Evolutionary conservation across 2,329 filamentous ascomycete genomes (phyloP), one percentile per base, ranked within the genome.

Genomic region (Microthyrium microscopicum): DNA sequence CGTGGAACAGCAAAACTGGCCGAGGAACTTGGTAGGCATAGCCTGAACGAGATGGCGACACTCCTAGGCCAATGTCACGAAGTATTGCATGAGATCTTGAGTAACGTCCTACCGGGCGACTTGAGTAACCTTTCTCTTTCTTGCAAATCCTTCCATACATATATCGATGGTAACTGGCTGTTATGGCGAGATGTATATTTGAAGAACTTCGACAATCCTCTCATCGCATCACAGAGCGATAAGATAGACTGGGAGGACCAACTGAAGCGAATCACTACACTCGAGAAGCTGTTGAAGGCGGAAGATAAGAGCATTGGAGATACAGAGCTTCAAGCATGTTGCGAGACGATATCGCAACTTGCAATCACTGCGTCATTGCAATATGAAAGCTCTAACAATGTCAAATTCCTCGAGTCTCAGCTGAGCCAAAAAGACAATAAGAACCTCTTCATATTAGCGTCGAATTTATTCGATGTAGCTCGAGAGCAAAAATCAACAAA

Each of bases 151-250:
- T 54, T 84, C 29, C 53, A 67, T 38, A 50, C 55, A 21, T 68
- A 70, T 40, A 58, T 78, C 33, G 59, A 55, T 31, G 60, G 58
- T 27, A 79, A 83, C 47, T 49, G 52, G 12, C 55, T 67, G 6
- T 54, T 84, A 9, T 75, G 64, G 50, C 73, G 68, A 38, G 62
- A 66, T 16, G 55, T 79, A 5, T 84, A 80, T 48, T 51, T 74
- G 4, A 56, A 57, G 12, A 50, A 53, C 27, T 60, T 73, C 35
- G 73, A 77, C 50, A 44, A 57, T 40, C 37, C 38, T 29, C 17
- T 39, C 8, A n/a, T n/a, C n/a, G n/a, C n/a, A n/a, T n/a, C n/a
- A n/a, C n/a, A n/a, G n/a, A n/a, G n/a, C n/a, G n/a, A n/a, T 5
- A 52, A 53, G 24, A 47, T 47, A 5, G 37, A 48, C 11, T 55